Evolutionary conservation across 208 protist species (phyloP), one percentile per base, ranked within the genome.

Genomic region (Leishmania guyanensis): DNA sequence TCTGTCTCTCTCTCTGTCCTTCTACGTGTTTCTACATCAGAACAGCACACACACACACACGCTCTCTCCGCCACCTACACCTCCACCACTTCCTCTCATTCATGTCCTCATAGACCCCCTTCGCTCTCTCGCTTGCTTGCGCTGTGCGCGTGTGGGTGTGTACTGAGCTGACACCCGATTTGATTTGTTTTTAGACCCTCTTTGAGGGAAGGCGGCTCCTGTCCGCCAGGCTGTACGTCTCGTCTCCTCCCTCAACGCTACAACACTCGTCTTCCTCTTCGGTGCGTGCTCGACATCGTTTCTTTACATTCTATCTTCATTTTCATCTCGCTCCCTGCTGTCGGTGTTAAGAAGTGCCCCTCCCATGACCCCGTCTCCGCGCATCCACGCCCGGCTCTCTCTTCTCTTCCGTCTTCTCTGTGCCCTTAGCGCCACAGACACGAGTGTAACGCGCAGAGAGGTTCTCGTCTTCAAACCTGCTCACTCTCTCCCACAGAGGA

Each of bases 131-230:
- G 39, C 36, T 26, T 17, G 17, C 43, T 46, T 29, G 5, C 68
- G 39, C 5, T 75, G 46, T 78, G 14, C 78, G 29, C 81, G 68
- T 78, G 46, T 77, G 65, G 16, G 65, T 71, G 39, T 48, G 66
- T 50, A 16, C 17, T 36, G 65, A n/a, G 22, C 56, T 46, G 43
- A 46, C 43, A 46, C 43, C 43, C 43, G 43, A 46, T 46, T 46
- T 46, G 43, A 46, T 46, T 46, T 46, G 43, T 46, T 46, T 46
- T 46, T 46, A 46, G 43, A 46, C 43, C 43, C 43, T 46, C 43
- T 46, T 46, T 46, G 43, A 46, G 43, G 70, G 46, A 54, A 1
- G 58, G 77, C 29, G 9, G 10, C 14, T 64, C 39, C 16, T 48
- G 56, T 74, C 60, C 56, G 20, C 73, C 20, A 74, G 43, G 16